Evolutionary conservation across 441 rosid species (phyloP).

Genomic region (Erodium moschatum): DNA sequence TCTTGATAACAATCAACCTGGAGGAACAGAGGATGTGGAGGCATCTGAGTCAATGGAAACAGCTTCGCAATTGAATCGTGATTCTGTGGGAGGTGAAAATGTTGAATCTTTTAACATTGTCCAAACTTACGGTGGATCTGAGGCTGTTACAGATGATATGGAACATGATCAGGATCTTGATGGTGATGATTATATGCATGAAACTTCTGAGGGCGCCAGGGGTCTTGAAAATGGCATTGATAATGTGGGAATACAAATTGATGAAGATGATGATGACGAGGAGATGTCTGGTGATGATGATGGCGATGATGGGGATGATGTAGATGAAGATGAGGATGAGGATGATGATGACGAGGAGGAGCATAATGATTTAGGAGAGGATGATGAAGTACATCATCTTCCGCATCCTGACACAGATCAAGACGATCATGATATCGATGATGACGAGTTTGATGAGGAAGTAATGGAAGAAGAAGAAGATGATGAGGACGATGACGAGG

Average conservation of each 20-base stretch:
- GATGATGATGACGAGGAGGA: neutral
- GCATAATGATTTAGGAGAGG: conserved; percentile 35
- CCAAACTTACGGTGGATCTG: conserved; percentile 59
- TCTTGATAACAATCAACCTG: conserved; percentile 45
- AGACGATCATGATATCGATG: conserved; percentile 87
- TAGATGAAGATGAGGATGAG: conserved; percentile 92
- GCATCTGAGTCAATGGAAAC: conserved; percentile 48
- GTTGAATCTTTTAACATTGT: conserved; percentile 45
- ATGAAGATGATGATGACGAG: conserved; percentile 38
- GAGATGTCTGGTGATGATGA: conserved; percentile 62
- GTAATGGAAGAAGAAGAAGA: conserved; percentile 92
- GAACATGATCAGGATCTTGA: conserved; percentile 93
- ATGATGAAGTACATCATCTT: conserved; percentile 74
- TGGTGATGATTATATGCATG: conserved; percentile 90
- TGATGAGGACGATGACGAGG: conserved; percentile 88
- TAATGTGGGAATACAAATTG: conserved; percentile 65
- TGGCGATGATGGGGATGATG: conserved; percentile 32
- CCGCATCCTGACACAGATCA: conserved; percentile 92
- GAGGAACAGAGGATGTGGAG: conserved; percentile 46
- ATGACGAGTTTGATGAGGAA: conserved; percentile 91
- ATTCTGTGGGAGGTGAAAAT: conserved; percentile 47
- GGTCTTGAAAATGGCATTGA: conserved; percentile 70
- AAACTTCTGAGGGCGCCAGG: conserved; percentile 64
- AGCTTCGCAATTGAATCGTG: conserved; percentile 50
- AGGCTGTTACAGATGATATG: conserved; percentile 90